Evolutionary conservation across 192 early-diverging fungal species (phyloP), one percentile per base, ranked within the genome.

Genomic region (Geranomyces variabilis): DNA sequence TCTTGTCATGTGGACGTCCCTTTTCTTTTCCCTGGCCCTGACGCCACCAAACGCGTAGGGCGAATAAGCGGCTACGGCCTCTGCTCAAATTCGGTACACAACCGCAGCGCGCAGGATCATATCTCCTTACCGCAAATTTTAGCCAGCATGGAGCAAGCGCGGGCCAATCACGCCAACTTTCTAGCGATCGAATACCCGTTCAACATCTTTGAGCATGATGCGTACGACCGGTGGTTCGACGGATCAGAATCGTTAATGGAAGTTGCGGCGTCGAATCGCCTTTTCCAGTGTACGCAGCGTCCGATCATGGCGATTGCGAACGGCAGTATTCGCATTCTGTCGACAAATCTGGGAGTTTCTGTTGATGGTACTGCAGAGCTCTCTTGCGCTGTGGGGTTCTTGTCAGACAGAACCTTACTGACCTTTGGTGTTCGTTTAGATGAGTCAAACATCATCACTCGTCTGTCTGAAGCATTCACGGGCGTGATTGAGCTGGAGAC

Each of bases 201-300:
- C 68, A 93, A 93, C 63, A 31, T 93, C 41, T 92, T 89, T 81
- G 92, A 93, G 63, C 77, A 82, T 17, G 86, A 90, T 33, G 80
- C 79, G 75, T 87, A 56, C 66, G 43, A 41, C 12, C 47, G 44
- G 8, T 53, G 26, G 41, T 51, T 67, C 22, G 73, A 75, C 30
- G 80, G 80, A 13, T 41, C 65, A 1, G 34, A 29, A 36, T 63
- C 63, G 26, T 61, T 83, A 36, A 63, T 70, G 62, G 63, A 71
- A 49, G 48, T 67, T 24, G 74, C 71, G 46, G 34, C 31, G 28
- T 46, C 19, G 29, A 55, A 5, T 33, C 69, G 84, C 17, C 65
- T 93, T 17, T 90, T 84, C 66, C 71, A 88, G 14, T 83, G 91
- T 47, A 89, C 87, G 22, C 90, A 93, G 49, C 81, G 92, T 21